Evolutionary conservation across 2,329 filamentous ascomycete genomes (phyloP), one percentile per base, ranked within the genome.

Genomic region (Tolypocladium sp.): DNA sequence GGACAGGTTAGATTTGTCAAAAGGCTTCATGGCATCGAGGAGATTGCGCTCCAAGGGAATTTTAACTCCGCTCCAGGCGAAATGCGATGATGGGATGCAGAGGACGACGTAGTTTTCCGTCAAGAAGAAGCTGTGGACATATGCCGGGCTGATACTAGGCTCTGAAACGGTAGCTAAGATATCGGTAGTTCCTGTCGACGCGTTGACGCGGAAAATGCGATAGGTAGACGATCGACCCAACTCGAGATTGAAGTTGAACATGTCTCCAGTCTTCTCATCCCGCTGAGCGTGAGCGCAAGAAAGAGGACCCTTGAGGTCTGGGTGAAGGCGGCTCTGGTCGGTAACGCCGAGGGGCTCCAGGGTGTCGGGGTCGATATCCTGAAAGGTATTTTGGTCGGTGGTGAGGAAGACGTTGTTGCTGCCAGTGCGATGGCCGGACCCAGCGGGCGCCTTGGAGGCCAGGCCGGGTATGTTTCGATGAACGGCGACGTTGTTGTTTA

Each of bases 241-340:
- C 0, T 85, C 79, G 20, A 92, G 81, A 67, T 95, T 95, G 74
- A 84, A 93, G 73, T 94, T 95, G 79, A 84, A 93, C 6, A 90
- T 68, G 63, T 94, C 89, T 7, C 91, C 90, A 0, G 86, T 92
- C 0, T 74, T 70, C 0, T 87, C 88, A 68, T 94, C 90, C 0
- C 82, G 81, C 58, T 87, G 84, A 0, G 87, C 84, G 69, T 95
- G 91, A 0, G 91, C 83, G 44, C 82, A 86, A 2, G 87, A 87
- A 13, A 90, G 69, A 0, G 80, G 82, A 0, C 91, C 91, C 15
- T 77, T 83, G 15, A 95, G 78, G 0, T 82, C 78, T 0, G 88
- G 86, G 69, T 95, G 87, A 20, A 94, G 76, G 2, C 67, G 68
- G 1, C 68, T 67, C 67, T 93, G 90, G 0, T 71, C 70, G 0